Percentiles rank a stretch among this genome's conserved stretches.
Evolutionary conservation across 495 filamentous ascomycete species (phyloP).

Genomic region (Aspergillus saccharolyticus): DNA sequence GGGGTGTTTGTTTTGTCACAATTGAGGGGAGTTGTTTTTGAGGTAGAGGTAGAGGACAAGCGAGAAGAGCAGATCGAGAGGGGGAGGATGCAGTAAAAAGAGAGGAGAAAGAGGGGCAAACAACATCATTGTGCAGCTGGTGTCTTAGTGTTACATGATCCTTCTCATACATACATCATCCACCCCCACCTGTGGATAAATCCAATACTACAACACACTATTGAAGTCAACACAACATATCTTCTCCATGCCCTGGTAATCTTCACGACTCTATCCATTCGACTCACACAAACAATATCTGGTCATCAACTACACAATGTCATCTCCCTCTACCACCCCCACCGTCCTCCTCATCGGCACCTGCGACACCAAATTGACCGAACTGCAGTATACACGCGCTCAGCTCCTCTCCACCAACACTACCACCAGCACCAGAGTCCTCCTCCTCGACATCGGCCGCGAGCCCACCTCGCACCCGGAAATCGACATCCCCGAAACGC

Average conservation of each 20-base stretch:
- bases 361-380: conserved; percentile 61
- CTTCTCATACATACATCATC: conserved; percentile 5
- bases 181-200: not conserved
- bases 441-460: conserved; percentile 55
- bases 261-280: too few relatives aligned
- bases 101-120: not conserved
- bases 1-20: not conserved
- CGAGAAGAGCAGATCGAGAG: not conserved
- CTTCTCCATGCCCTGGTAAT: too few relatives aligned
- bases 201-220: too few relatives aligned
- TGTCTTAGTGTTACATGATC: too few relatives aligned
- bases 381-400: conserved; percentile 52
- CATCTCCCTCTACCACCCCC: conserved; percentile 12
- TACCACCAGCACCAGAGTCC: conserved; percentile 23
- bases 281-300: too few relatives aligned
- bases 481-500: conserved; percentile 35
- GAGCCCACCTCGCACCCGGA: conserved; percentile 31
- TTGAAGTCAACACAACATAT: too few relatives aligned
- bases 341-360: conserved; percentile 60
- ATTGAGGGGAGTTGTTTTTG: not conserved
- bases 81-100: not conserved
- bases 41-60: not conserved
- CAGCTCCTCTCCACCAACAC: conserved; percentile 22
- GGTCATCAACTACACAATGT: not conserved
- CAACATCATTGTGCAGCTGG: not conserved